Conservation (phyloP, 108 stramenopile genomes). For the Nannochloropsis gaditana region DNA sequence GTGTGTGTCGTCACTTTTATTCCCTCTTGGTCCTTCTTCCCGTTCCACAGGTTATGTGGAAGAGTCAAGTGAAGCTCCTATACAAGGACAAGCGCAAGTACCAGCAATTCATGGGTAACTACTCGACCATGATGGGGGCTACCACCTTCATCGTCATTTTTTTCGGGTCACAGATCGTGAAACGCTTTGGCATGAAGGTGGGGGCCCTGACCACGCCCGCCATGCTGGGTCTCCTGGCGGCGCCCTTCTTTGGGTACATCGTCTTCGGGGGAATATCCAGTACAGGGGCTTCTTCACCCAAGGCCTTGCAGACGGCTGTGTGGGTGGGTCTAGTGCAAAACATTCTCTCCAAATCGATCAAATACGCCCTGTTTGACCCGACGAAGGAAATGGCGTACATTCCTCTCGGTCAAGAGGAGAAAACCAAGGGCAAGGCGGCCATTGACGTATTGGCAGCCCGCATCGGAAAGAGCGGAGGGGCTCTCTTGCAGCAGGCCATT, state of each 20-base stretch:
- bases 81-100: slow-evolving; percentile 91
- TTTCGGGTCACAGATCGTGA: slow-evolving; percentile 75
- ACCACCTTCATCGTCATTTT: slow-evolving; percentile 92
- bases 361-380: slow-evolving; percentile 84
- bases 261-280: slow-evolving; percentile 29
- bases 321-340: slow-evolving; percentile 90
- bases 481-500: slow-evolving; percentile 80
- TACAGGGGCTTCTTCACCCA: slow-evolving; percentile 34
- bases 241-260: slow-evolving; percentile 54
- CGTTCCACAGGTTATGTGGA: slow-evolving; percentile 76
- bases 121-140: slow-evolving; percentile 78
- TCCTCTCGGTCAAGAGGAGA: slow-evolving; percentile 87
- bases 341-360: slow-evolving; percentile 82
- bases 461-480: slow-evolving; percentile 89
- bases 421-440: slow-evolving; percentile 67
- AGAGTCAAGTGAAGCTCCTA: slow-evolving; percentile 60
- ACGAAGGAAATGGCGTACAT: slow-evolving; percentile 99
- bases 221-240: slow-evolving; percentile 49
- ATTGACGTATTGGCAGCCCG: slow-evolving; percentile 90
- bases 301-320: slow-evolving; percentile 75
- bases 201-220: slow-evolving; percentile 90
- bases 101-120: slow-evolving; percentile 95
- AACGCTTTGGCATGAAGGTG: slow-evolving; percentile 80
- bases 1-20: background rate
- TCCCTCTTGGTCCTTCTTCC: background rate